Conservation (phyloP, 2,329 filamentous ascomycete species). For the Cytospora paraplurivora region DNA sequence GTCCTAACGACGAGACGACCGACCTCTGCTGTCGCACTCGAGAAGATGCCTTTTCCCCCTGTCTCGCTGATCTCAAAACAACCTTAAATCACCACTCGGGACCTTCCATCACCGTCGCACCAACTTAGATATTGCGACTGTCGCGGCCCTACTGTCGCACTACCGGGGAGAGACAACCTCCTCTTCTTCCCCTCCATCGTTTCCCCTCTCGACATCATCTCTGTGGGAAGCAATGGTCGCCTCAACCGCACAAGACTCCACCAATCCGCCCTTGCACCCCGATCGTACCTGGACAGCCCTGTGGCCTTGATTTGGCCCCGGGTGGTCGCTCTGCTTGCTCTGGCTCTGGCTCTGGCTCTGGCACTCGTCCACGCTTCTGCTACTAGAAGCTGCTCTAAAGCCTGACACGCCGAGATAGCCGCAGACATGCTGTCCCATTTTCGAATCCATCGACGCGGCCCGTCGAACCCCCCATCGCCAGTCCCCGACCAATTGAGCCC, state of each 20-base stretch:
- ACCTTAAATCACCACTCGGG: background rate
- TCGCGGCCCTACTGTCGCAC: background rate
- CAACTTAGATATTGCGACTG: background rate
- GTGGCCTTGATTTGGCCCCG: slow-evolving; percentile 18
- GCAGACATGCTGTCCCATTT: slow-evolving; percentile 37
- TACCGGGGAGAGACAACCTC: background rate
- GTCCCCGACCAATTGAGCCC: slow-evolving; percentile 47
- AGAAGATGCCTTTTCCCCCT: background rate
- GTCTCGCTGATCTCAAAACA: background rate
- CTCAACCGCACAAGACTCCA: background rate
- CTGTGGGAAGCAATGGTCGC: slow-evolving; percentile 24
- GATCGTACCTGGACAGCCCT: slow-evolving; percentile 14
- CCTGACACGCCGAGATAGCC: slow-evolving; percentile 10
- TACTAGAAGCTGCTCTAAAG: background rate
- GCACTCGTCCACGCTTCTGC: slow-evolving; percentile 5
- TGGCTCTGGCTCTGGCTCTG: slow-evolving; percentile 2
- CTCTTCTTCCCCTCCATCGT: background rate
- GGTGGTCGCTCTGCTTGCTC: slow-evolving; percentile 13
- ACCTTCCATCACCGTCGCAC: background rate
- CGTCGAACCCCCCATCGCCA: slow-evolving; percentile 58
- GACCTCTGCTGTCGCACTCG: background rate
- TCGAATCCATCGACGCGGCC: slow-evolving; percentile 60
- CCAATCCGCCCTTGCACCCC: slow-evolving; percentile 14
- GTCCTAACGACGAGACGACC: background rate
- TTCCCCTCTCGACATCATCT: background rate